A percentile compares a stretch with the other conserved stretches of the same genome.
These are phyloP conservation scores for Geotrichum fermentans DNA, from an alignment of 1,139 yeast genomes.

Conservation along the genomic window DNA sequence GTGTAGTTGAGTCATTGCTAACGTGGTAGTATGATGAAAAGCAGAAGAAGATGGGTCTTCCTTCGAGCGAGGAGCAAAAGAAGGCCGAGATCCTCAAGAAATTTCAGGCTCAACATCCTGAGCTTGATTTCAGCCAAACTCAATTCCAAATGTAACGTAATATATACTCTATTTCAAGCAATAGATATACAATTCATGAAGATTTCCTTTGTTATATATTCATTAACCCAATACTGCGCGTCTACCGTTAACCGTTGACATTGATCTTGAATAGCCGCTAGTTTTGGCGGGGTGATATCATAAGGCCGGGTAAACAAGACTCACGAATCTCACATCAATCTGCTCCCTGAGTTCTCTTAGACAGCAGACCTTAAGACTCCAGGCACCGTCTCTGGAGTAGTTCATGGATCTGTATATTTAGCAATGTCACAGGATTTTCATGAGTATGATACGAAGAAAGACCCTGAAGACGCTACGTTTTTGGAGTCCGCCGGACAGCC, in stretches of 20 bases:
- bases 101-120: slow-evolving; percentile 44
- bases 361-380: too few relatives aligned
- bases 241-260: too few relatives aligned
- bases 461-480: neutral
- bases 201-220: too few relatives aligned
- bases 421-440: slow-evolving; percentile 1
- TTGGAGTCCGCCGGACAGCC: neutral
- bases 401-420: too few relatives aligned
- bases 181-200: too few relatives aligned
- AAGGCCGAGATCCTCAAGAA: slow-evolving; percentile 37
- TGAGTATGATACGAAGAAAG: neutral
- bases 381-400: too few relatives aligned
- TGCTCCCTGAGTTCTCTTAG: too few relatives aligned
- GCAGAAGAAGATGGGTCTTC: slow-evolving; percentile 40
- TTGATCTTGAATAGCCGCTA: neutral
- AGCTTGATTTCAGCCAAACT: slow-evolving; percentile 39
- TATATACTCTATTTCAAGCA: neutral
- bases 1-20: neutral
- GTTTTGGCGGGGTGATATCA: neutral
- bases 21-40: slow-evolving; percentile 37
- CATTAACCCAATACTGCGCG: too few relatives aligned
- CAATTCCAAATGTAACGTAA: slow-evolving; percentile 18
- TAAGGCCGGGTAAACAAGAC: too few relatives aligned
- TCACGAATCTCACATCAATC: too few relatives aligned
- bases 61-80: slow-evolving; percentile 39